A percentile compares a stretch with the other conserved stretches of the same genome.
phyloP scores from a whole-genome alignment of 257 asterid genomes.

The Solanum microdontum region DNA sequence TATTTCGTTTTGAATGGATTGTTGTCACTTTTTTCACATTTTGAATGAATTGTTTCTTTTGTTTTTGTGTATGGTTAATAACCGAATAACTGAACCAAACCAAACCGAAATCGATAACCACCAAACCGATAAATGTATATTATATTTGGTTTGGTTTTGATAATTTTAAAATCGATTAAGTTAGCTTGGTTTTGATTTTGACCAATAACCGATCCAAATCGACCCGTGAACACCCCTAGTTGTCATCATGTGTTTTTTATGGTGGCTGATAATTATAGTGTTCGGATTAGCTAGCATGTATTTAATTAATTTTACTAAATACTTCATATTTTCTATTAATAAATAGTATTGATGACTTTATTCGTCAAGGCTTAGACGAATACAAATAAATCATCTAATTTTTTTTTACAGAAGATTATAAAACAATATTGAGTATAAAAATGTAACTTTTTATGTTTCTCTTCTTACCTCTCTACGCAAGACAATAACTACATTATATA shows the following conservation, averaged over 20 bases:
- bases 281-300: background rate
- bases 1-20: too few species aligned
- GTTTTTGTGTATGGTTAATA: too few species aligned
- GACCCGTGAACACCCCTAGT: too few species aligned
- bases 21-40: too few species aligned
- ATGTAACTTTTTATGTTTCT: background rate
- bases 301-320: background rate
- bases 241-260: background rate
- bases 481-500: background rate
- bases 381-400: background rate
- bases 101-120: too few species aligned
- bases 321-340: background rate
- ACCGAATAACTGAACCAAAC: too few species aligned
- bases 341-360: background rate
- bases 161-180: too few species aligned
- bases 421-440: background rate
- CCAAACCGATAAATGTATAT: too few species aligned
- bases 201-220: too few species aligned
- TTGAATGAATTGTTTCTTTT: too few species aligned
- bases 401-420: background rate
- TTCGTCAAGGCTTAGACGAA: background rate
- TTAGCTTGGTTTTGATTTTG: too few species aligned
- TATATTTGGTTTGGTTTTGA: too few species aligned
- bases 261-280: background rate
- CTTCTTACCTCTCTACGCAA: background rate